Base-by-base conservation (phyloP, 2,329 filamentous ascomycete genomes). In the Aspergillus brunneoviolaceus region DNA sequence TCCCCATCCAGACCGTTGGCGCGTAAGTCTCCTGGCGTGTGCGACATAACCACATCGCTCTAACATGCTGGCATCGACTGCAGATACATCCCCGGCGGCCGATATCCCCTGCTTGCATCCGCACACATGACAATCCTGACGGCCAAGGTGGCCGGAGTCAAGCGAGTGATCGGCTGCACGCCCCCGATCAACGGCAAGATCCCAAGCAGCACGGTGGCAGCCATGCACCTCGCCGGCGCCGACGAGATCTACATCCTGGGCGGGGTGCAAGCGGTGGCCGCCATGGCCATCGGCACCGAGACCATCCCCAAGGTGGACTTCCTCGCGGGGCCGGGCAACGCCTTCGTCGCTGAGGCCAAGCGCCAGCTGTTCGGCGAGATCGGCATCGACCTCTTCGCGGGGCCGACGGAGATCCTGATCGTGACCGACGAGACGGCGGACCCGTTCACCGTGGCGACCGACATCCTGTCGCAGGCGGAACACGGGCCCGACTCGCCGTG, bases 121-220 rank as follows among this genome's bases (percentile, higher is more conserved):
- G 80, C 81, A 2, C 82, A 84, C 66, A 84, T 84, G 82, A 84
- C 82, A 2, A 83, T 84, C 51, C 67, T 84, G 4, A 84, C 82
- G 0, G 82, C 82, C 23, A 84, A 84, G 64, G 79, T 80, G 4
- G 82, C 82, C 5, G 82, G 82, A 2, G 81, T 84, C 1, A 71
- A 72, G n/a, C 70, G 80, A 53, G 81, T 84, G 4, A 75, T 82
- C 6, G 81, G 72, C 12, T 84, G 79, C 67, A 85, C 82, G 5
- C 82, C 82, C 4, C 83, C 82, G 0, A 82, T 82, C 57, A 66
- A 67, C 0, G 82, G 82, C 2, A 55, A 79, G 54, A 74, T 85
- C 23, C 82, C 82, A 0, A 66, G 74, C 49, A 77, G 80, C 0
- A 84, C 82, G 0, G 73, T 85, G 4, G 81, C 82, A 0, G 82